These are phyloP conservation scores for Eutrema japonicum DNA, from an alignment of 345 rosid genomes.

Conservation along the genomic window DNA sequence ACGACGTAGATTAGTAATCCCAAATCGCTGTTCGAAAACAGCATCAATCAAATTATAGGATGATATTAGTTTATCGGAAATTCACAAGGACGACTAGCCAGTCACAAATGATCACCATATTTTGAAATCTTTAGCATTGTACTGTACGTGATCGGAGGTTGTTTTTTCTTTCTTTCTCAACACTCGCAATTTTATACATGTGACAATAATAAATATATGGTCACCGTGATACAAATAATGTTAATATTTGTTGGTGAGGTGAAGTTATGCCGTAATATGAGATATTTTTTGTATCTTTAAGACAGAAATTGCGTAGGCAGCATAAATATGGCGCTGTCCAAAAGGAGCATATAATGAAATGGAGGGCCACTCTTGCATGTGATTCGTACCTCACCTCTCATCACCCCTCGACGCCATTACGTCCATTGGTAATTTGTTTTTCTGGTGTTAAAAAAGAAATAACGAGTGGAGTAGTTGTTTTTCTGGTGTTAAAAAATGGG, in stretches of 20 bases:
- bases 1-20: background rate
- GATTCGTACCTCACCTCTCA: constrained; percentile 33
- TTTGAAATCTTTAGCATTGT: background rate
- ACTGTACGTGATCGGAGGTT: background rate
- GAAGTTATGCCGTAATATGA: constrained; percentile 1
- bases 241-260: background rate
- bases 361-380: constrained; percentile 36
- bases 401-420: constrained; percentile 19
- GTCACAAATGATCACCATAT: background rate
- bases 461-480: too few species aligned
- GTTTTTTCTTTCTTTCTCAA: background rate
- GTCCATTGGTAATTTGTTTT: background rate
- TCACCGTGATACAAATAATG: background rate
- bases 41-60: background rate
- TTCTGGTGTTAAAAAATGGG: too few species aligned
- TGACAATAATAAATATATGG: background rate
- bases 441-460: too few species aligned
- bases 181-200: background rate
- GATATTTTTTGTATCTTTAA: background rate
- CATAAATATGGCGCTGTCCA: constrained; percentile 33
- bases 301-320: constrained; percentile 20
- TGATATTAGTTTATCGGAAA: background rate
- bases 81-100: background rate
- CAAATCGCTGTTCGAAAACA: background rate
- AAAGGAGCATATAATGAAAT: constrained; percentile 31